Evolutionary conservation across 192 early-diverging fungal species (phyloP).

Genomic region (Funneliformis geosporum): DNA sequence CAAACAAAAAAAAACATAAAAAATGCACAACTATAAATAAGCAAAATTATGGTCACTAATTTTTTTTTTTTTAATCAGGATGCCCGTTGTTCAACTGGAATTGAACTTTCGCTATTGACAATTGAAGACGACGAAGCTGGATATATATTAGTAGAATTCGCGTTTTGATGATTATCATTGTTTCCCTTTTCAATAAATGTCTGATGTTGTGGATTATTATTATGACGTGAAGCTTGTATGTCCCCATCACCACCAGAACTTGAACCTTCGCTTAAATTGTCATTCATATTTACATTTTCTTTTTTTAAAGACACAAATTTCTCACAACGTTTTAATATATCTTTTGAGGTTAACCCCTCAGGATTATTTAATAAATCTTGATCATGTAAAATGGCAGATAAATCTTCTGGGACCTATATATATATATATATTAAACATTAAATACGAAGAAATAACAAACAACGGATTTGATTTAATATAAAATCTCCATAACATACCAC

Average conservation of each 20-base stretch:
- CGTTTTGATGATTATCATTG: not conserved
- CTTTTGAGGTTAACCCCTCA: conserved; percentile 52
- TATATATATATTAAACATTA: not conserved
- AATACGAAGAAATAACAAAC: not conserved
- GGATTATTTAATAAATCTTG: conserved; percentile 49
- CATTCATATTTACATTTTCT: conserved; percentile 35
- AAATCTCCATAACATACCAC: conserved; percentile 46
- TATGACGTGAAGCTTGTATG: not conserved
- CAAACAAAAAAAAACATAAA: not conserved
- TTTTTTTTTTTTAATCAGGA: conserved; percentile 4
- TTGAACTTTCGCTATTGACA: conserved; percentile 18
- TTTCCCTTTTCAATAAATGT: not conserved
- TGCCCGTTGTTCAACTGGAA: conserved; percentile 31
- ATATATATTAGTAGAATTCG: not conserved
- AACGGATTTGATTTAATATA: too few species aligned
- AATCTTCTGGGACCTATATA: conserved; percentile 55
- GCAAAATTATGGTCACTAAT: too few species aligned
- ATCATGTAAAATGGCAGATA: conserved; percentile 52
- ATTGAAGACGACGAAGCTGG: not conserved
- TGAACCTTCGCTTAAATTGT: not conserved
- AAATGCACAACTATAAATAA: not conserved
- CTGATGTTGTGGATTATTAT: conserved; percentile 9
- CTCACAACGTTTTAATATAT: conserved; percentile 59
- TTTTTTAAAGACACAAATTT: conserved; percentile 52
- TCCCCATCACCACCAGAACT: not conserved